phyloP scores from a whole-genome alignment of 1,139 yeast genomes.

The Hemisphaericaspora lyxosophila region DNA sequence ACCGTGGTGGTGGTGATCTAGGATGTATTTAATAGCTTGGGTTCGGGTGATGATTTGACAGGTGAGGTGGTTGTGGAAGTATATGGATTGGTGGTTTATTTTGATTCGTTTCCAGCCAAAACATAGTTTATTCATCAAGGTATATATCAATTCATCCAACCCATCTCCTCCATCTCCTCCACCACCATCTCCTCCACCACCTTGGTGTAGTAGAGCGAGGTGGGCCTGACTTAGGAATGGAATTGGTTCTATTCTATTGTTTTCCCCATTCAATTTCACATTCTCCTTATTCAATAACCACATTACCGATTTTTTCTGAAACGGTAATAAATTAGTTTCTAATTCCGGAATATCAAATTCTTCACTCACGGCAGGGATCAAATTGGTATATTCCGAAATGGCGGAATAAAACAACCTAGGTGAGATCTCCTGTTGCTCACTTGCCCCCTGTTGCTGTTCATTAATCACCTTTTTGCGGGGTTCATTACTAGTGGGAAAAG shows the following conservation, averaged over 20 bases:
- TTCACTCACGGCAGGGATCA: constrained; percentile 19
- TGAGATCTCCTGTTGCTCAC: constrained; percentile 14
- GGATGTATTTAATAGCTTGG: constrained; percentile 28
- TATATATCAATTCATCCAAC: constrained; percentile 15
- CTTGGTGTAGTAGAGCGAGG: not conserved
- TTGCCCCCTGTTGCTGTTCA: not conserved
- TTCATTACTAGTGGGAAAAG: constrained; percentile 2
- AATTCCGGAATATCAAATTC: constrained; percentile 46
- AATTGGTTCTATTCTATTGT: constrained; percentile 21
- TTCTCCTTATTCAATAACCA: constrained; percentile 69
- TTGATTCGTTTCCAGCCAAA: constrained; percentile 53
- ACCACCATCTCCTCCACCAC: not conserved
- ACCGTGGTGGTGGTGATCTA: constrained; percentile 18
- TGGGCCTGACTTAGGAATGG: constrained; percentile 17
- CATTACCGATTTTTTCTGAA: constrained; percentile 61
- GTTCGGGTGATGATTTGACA: constrained; percentile 43
- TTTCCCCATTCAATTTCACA: constrained; percentile 33
- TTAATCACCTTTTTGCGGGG: too few relatives aligned
- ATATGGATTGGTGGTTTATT: constrained; percentile 15
- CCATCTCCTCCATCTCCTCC: not conserved
- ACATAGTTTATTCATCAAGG: constrained; percentile 35
- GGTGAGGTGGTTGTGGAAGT: constrained; percentile 53
- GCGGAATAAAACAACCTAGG: constrained; percentile 36
- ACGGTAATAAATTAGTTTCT: constrained; percentile 49
- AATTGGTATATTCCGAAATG: constrained; percentile 32